Evolutionary conservation across 2,329 filamentous ascomycete species (phyloP), one percentile per base, ranked within the genome.

Genomic region (Fonsecaea monophora): DNA sequence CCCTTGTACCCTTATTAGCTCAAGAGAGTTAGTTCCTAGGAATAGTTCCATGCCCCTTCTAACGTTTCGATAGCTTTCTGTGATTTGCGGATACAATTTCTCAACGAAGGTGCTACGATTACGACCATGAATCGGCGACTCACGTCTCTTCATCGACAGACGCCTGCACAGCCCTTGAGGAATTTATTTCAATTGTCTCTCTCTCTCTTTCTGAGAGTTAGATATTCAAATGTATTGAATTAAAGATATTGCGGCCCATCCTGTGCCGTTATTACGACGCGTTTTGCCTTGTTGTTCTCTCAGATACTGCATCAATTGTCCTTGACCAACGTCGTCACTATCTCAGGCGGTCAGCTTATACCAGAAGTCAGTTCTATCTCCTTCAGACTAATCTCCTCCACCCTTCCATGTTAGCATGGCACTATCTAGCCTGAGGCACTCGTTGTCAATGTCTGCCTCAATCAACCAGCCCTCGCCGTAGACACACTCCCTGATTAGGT

Each of bases 301-400:
- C 38, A 60, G 57, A 60, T 50, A 60, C 30, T 60, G 35, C 57
- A 60, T 60, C 57, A n/a, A 45, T 50, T 60, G 57, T 60, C 40
- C 57, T 4, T 48, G 57, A 2, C 38, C 40, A 60, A 60, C 57
- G 57, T 58, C 55, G 55, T 58, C 55, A 58, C 55, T 58, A 58
- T 35, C 37, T 58, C 55, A 58, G 55, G 12, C 34, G 55, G 55
- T 58, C 55, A 58, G 55, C 55, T 58, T 58, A 58, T 58, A 40
- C 55, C 55, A 58, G 55, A 3, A 34, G 55, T 58, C 55, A 37
- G 55, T 40, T 8, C 38, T 40, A 40, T 40, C 10, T 40, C 38
- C 12, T 40, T 40, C 38, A 40, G 21, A 53, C 48, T 25, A 53
- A 53, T 53, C 48, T 5, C 48, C 48, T 53, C 48, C 48, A 53